These are phyloP conservation scores for Pythium aphanidermatum DNA, from an alignment of 352 stramenopile genomes.

Conservation along the genomic window DNA sequence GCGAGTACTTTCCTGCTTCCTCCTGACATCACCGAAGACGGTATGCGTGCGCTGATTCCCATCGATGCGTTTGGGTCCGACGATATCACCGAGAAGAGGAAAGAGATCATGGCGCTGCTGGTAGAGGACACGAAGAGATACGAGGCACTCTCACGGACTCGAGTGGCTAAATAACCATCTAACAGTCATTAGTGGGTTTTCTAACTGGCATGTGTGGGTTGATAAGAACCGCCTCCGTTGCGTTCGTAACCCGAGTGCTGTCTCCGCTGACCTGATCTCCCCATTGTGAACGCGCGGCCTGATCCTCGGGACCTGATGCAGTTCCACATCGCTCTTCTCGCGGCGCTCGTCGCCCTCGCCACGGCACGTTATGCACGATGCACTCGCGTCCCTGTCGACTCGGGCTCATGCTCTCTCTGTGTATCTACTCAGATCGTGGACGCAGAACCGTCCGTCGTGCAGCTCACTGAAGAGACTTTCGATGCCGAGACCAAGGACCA, in stretches of 20 bases:
- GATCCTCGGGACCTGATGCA: constrained; percentile 7
- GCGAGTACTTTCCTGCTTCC: constrained; percentile 4
- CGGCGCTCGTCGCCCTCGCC: constrained; percentile 11
- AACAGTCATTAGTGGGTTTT: neutral
- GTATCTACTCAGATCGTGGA: constrained; percentile 3
- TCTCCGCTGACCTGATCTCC: neutral
- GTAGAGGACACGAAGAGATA: constrained; percentile 13
- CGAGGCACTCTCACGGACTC: constrained; percentile 16
- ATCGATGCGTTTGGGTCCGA: constrained; percentile 6
- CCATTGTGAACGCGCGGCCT: constrained; percentile 13
- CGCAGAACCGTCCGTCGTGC: constrained; percentile 6
- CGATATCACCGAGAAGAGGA: constrained; percentile 13
- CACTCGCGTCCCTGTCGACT: neutral
- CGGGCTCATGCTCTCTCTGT: neutral
- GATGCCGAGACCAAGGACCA: constrained; percentile 43
- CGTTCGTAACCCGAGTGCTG: no score
- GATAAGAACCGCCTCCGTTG: neutral
- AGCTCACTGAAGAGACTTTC: constrained; percentile 31
- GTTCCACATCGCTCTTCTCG: constrained; percentile 12
- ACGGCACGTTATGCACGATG: neutral
- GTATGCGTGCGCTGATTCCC: constrained; percentile 4
- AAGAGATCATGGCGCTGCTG: constrained; percentile 12
- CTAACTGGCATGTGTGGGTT: neutral
- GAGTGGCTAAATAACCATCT: constrained; percentile 3
- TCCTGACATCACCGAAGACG: constrained; percentile 7